Evolutionary conservation across 1,139 yeast genomes (phyloP), one percentile per base, ranked within the genome.

Genomic region (Lodderomyces parapsilosis): DNA sequence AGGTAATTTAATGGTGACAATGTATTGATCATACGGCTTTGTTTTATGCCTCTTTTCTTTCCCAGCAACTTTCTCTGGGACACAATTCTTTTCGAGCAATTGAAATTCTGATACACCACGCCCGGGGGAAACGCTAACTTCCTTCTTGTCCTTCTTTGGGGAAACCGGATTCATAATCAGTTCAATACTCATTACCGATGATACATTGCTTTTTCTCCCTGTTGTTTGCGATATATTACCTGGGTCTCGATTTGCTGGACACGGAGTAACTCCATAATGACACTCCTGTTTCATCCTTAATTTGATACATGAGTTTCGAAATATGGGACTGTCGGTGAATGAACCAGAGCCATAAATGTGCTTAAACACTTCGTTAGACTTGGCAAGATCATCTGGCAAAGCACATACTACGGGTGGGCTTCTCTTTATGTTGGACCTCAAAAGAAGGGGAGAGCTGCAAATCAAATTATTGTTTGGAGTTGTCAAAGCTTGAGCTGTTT

Each of bases 371-470:
- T 30, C 33, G 11, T 30, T 30, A 15, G 33, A 30, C 15, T 30
- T 30, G 7, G 33, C 19, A 30, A 30, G 10, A 15, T 30, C 33
- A 30, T 30, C 33, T 7, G 33, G 33, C n/a, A 30, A 30, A 14
- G 19, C 33, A 15, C 19, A 15, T 10, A 24, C 20, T 6, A 39
- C 5, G 8, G 41, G 41, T 11, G 41, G 32, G 31, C 41, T 39
- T 10, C 25, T 20, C 36, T 33, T 33, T 9, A n/a, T 15, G 15
- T 10, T 20, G 8, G 15, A 9, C 19, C 19, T 30, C 11, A 19
- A 14, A 30, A 15, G n/a, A 14, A 30, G 15, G 4, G 33, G 33
- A 2, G 33, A 30, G 19, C 33, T 30, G 33, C 33, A 15, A 30
- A 30, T 30, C 18, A 14, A 15, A 15, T 30, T 30, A 13, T 15